Evolutionary conservation across 169 alveolate genomes (phyloP).

Genomic region (Plasmodium yoelii): DNA sequence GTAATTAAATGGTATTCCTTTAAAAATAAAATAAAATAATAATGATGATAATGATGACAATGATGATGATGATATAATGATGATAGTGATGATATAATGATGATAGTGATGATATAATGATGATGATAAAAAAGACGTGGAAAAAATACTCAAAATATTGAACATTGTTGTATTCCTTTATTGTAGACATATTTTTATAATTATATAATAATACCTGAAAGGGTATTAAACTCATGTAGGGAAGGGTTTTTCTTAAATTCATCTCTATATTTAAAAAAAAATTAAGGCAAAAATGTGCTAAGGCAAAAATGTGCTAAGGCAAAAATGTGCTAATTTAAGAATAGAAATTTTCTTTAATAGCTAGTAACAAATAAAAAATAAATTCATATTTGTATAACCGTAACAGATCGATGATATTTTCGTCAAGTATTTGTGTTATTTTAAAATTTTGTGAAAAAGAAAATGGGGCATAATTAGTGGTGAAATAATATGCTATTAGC

Average conservation of each 20-base stretch:
- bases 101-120: too few species aligned
- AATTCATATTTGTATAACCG: conserved; percentile 10
- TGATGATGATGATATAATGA: too few species aligned
- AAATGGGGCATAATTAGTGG: conserved; percentile 46
- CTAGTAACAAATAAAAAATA: too few species aligned
- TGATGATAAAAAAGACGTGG: conserved; percentile 1
- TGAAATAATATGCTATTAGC: conserved; percentile 62
- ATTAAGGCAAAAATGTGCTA: background rate
- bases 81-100: too few species aligned
- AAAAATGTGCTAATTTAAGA: background rate
- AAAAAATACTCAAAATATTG: background rate
- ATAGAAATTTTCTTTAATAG: background rate
- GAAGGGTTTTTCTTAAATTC: conserved; percentile 49
- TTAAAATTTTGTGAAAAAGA: conserved; percentile 55
- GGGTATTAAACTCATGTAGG: conserved; percentile 32
- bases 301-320: background rate
- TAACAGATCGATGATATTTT: conserved; percentile 18
- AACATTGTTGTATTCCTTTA: conserved; percentile 7
- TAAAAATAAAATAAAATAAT: conserved; percentile 12
- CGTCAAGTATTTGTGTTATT: conserved; percentile 23
- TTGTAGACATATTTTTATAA: background rate
- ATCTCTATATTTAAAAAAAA: conserved; percentile 7
- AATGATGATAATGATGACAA: too few species aligned
- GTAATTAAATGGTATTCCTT: conserved; percentile 58
- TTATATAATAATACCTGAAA: conserved; percentile 35